phyloP scores from a whole-genome alignment of 192 early-diverging fungal species.

The Chytriomyces hyalinus region DNA sequence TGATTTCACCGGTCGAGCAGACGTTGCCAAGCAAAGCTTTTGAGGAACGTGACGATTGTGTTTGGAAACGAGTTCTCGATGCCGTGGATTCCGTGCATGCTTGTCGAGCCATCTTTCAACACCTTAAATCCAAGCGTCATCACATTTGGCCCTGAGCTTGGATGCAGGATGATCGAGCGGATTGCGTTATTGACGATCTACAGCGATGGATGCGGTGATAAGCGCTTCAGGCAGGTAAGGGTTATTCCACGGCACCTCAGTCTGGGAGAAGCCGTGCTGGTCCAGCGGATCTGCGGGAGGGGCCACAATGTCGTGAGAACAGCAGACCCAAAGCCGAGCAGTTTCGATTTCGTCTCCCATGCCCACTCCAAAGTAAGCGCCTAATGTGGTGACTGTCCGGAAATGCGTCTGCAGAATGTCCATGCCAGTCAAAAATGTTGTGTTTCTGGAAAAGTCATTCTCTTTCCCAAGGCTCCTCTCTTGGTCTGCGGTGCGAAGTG shows the following conservation, averaged over 20 bases:
- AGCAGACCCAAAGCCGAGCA: no score
- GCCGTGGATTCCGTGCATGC: constrained; percentile 39
- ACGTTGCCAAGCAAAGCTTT: constrained; percentile 39
- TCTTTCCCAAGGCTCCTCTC: no score
- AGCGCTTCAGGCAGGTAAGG: background rate
- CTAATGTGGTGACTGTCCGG: background rate
- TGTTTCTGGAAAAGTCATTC: no score
- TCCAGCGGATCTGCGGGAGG: no score
- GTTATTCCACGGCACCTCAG: no score
- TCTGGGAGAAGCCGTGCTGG: no score
- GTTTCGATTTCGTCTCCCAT: background rate
- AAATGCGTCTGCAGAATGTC: constrained; percentile 12
- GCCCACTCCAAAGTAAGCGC: background rate
- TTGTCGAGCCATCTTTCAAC: background rate
- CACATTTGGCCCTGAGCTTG: constrained; percentile 17
- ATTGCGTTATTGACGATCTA: constrained; percentile 45
- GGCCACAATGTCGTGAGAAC: no score
- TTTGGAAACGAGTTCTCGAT: constrained; percentile 53
- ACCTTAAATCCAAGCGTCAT: constrained; percentile 41
- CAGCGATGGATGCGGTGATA: background rate
- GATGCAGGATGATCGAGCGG: constrained; percentile 21
- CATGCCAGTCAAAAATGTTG: constrained; percentile 1
- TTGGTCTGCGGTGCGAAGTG: no score
- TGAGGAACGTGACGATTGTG: constrained; percentile 47
- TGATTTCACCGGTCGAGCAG: constrained; percentile 39